These are phyloP conservation scores for Trichosporon faecale DNA, from an alignment of 1,284 basidiomycete species.

Conservation along the genomic window DNA sequence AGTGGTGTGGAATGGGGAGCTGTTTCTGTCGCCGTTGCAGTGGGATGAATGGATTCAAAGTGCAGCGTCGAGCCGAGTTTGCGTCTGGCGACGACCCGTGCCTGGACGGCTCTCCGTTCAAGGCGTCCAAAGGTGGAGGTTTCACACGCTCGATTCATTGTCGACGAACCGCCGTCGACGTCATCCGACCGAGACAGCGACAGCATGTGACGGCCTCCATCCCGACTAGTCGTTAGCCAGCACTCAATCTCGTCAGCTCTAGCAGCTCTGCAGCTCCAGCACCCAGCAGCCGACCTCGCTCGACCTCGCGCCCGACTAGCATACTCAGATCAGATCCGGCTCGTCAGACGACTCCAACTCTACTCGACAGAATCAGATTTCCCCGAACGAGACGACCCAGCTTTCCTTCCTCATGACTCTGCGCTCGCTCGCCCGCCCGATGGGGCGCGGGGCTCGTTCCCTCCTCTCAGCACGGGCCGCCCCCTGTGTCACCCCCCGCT, in stretches of 20 bases:
- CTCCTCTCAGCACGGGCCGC: background rate
- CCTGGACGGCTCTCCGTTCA: background rate
- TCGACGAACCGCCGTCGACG: background rate
- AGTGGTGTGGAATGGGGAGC: background rate
- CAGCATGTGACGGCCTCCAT: background rate
- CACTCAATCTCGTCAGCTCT: background rate
- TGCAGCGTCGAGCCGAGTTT: background rate
- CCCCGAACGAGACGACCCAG: background rate
- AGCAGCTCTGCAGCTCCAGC: background rate
- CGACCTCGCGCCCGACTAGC: background rate
- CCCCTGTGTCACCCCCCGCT: no score
- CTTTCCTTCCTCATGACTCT: background rate
- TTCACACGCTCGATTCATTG: slow-evolving; percentile 4
- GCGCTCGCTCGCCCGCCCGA: background rate
- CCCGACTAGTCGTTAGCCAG: background rate
- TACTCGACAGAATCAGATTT: background rate
- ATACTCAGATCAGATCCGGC: background rate
- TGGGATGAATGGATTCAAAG: background rate
- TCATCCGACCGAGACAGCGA: background rate
- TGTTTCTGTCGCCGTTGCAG: background rate
- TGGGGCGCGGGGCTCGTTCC: background rate
- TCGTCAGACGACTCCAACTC: background rate
- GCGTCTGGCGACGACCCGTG: background rate
- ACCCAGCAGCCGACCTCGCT: background rate
- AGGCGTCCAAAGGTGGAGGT: no score